Conservation (phyloP, 2,329 filamentous ascomycete genomes). For the Graphilbum fragrans region DNA sequence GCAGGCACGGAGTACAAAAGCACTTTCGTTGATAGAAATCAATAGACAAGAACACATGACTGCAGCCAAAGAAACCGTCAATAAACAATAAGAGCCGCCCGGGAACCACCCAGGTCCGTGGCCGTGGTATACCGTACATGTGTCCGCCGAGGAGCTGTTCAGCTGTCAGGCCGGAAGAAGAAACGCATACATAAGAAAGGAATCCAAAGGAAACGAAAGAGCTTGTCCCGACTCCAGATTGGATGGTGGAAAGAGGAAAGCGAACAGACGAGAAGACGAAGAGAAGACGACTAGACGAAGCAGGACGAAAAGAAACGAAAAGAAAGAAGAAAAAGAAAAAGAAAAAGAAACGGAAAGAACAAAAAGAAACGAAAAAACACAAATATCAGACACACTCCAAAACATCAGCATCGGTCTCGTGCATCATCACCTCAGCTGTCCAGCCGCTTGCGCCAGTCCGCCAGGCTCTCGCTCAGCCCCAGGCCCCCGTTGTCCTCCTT, state of each 20-base stretch:
- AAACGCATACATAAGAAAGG: background rate
- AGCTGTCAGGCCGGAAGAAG: background rate
- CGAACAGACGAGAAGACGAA: background rate
- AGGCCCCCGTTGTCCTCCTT: slow-evolving; percentile 32
- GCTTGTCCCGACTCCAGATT: too few relatives aligned
- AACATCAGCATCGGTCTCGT: background rate
- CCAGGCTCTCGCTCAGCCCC: slow-evolving; percentile 58
- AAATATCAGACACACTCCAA: background rate
- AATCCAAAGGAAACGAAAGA: too few relatives aligned
- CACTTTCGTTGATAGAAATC: too few relatives aligned
- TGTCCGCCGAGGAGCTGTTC: too few relatives aligned
- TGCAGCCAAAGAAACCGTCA: too few relatives aligned
- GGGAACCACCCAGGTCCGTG: too few relatives aligned
- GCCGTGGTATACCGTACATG: too few relatives aligned
- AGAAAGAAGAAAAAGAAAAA: background rate
- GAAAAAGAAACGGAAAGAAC: background rate
- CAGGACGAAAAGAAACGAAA: background rate
- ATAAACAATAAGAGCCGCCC: too few relatives aligned
- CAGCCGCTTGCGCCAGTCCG: slow-evolving; percentile 69
- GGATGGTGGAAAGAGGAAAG: background rate
- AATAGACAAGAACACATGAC: too few relatives aligned
- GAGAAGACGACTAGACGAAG: background rate
- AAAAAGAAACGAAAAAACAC: background rate
- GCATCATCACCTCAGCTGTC: slow-evolving; percentile 28
- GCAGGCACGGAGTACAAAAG: too few relatives aligned